Percentiles rank a stretch among this genome's conserved stretches.
Conservation (phyloP, 2,329 filamentous ascomycete genomes). For the Dendryphion nanum region DNA sequence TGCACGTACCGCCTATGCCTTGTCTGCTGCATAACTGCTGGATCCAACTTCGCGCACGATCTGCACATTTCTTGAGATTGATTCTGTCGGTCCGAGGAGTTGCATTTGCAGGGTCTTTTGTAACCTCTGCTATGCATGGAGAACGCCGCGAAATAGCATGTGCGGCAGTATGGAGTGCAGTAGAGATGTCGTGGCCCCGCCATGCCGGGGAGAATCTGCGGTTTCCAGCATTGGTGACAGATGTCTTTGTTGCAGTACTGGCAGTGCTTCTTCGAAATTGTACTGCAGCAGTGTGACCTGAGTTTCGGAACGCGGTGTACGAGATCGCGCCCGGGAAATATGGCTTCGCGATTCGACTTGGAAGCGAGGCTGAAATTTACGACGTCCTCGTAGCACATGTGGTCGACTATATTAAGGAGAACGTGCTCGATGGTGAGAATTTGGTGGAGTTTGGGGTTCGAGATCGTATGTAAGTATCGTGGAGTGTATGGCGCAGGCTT, state of each 20-base stretch:
- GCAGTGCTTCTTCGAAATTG: constrained; percentile 8
- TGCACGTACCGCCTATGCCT: constrained; percentile 12
- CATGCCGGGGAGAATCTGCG: not conserved
- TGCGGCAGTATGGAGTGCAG: constrained; percentile 14
- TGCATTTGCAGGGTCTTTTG: constrained; percentile 12
- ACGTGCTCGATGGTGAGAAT: constrained; percentile 19
- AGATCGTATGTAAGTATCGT: constrained; percentile 3
- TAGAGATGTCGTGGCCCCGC: constrained; percentile 12
- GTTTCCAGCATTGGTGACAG: constrained; percentile 4
- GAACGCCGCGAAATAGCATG: constrained; percentile 13
- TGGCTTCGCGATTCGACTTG: constrained; percentile 12
- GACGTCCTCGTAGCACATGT: constrained; percentile 16
- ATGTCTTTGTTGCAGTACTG: constrained; percentile 19
- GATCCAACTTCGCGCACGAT: constrained; percentile 4
- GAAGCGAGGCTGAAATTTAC: constrained; percentile 15
- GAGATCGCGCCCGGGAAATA: constrained; percentile 15
- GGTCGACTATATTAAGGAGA: constrained; percentile 13
- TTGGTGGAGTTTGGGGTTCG: constrained; percentile 11
- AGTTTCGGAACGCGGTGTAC: constrained; percentile 15
- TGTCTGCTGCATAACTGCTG: constrained; percentile 2
- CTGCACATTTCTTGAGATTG: constrained; percentile 11
- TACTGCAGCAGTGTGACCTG: constrained; percentile 7
- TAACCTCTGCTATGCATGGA: constrained; percentile 1
- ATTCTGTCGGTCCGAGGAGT: constrained; percentile 2
- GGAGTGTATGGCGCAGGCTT: constrained; percentile 6